Evolutionary conservation across 768 basidiomycete species (phyloP).

Genomic region (Russula brevipes): DNA sequence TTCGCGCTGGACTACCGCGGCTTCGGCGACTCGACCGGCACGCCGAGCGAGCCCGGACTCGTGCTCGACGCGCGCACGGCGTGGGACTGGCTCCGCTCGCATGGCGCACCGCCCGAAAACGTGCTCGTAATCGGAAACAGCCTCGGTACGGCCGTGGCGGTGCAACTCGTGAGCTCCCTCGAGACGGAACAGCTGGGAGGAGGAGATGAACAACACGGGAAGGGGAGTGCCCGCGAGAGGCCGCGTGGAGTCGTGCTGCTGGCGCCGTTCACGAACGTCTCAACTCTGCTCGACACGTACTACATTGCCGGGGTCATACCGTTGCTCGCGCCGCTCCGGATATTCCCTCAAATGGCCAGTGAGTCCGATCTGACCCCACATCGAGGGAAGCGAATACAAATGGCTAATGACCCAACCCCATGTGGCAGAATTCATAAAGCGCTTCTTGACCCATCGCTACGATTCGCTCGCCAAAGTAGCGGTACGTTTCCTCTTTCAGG

Average conservation of each 20-base stretch:
- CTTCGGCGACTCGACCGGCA: slow-evolving; percentile 80
- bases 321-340: slow-evolving; percentile 61
- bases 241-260: slow-evolving; percentile 40
- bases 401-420: not conserved
- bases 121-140: slow-evolving; percentile 83
- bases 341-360: slow-evolving; percentile 60
- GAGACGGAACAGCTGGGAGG: slow-evolving; percentile 32
- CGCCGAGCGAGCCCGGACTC: slow-evolving; percentile 72
- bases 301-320: slow-evolving; percentile 62
- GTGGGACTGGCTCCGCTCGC: slow-evolving; percentile 67
- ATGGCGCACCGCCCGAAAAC: slow-evolving; percentile 52
- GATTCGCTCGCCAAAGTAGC: slow-evolving; percentile 58
- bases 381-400: not conserved
- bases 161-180: slow-evolving; percentile 38
- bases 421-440: slow-evolving; percentile 46
- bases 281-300: slow-evolving; percentile 60
- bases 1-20: slow-evolving; percentile 89
- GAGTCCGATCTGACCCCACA: slow-evolving; percentile 38
- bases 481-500: slow-evolving; percentile 36
- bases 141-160: slow-evolving; percentile 76
- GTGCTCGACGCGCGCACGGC: slow-evolving; percentile 67
- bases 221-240: slow-evolving; percentile 26
- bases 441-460: slow-evolving; percentile 52
- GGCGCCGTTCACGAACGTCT: slow-evolving; percentile 37
- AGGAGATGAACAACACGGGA: not conserved